phyloP scores from a whole-genome alignment of 1,284 basidiomycete genomes.

The Sporisorium reilianum region DNA sequence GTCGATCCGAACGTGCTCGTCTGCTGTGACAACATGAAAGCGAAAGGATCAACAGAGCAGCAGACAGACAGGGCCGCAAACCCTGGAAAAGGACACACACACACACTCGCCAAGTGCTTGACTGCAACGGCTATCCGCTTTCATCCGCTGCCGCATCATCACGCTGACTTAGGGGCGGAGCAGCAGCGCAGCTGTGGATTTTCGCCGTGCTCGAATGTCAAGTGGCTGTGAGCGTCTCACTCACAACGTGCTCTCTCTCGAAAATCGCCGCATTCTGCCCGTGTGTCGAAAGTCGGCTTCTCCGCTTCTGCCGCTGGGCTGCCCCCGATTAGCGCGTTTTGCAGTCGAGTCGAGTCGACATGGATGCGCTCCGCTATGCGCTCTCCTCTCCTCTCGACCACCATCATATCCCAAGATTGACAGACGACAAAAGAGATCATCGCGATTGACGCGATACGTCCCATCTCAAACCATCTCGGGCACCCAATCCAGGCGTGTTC shows the following conservation, averaged over 20 bases:
- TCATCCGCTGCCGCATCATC: not conserved
- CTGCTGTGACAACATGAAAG: not conserved
- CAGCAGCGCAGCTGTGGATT: too few species aligned
- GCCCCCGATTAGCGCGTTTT: constrained; percentile 1
- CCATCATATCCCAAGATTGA: constrained; percentile 29
- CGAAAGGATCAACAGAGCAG: not conserved
- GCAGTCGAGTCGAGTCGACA: not conserved
- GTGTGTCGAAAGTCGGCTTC: constrained; percentile 9
- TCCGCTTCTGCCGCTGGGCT: constrained; percentile 24
- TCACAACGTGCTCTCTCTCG: constrained; percentile 10
- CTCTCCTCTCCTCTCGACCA: constrained; percentile 7
- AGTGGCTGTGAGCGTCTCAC: too few species aligned
- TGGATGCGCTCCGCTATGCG: not conserved
- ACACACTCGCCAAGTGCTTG: not conserved
- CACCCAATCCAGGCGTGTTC: constrained; percentile 62
- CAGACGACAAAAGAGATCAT: constrained; percentile 35
- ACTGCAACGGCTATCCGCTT: not conserved
- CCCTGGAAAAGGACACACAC: too few species aligned
- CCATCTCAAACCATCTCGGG: constrained; percentile 53
- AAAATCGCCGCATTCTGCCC: constrained; percentile 2
- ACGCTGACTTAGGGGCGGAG: not conserved
- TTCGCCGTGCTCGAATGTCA: too few species aligned
- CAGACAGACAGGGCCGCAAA: not conserved
- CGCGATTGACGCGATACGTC: constrained; percentile 46
- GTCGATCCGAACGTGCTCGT: not conserved